A percentile compares a stretch with the other conserved stretches of the same genome.
These are phyloP conservation scores for Colletotrichum destructivum DNA, from an alignment of 2,329 filamentous ascomycete genomes.

Conservation along the genomic window DNA sequence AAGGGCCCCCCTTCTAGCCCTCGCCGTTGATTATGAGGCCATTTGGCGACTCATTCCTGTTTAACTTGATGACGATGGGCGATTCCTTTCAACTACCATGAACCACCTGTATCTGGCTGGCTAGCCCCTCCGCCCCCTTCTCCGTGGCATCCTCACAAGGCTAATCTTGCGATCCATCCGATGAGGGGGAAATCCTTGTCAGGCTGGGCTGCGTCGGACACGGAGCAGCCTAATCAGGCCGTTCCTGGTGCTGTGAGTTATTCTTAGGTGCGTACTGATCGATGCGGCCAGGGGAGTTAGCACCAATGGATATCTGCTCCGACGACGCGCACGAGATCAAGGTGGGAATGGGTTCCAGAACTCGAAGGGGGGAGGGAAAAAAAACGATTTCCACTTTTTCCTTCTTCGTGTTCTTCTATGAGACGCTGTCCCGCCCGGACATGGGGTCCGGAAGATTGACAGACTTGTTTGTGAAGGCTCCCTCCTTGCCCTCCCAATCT, in stretches of 20 bases:
- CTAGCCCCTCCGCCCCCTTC: background rate
- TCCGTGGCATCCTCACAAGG: background rate
- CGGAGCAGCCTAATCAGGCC: background rate
- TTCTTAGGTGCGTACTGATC: background rate
- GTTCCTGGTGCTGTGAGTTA: background rate
- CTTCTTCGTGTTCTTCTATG: background rate
- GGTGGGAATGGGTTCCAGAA: background rate
- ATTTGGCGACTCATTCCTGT: slow-evolving; percentile 15
- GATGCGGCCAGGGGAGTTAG: background rate
- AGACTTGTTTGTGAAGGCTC: too few species aligned
- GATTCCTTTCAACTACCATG: slow-evolving; percentile 11
- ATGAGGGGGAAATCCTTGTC: background rate
- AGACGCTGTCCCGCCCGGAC: background rate
- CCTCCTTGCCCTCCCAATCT: background rate
- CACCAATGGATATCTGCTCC: too few species aligned
- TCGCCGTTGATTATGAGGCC: slow-evolving; percentile 6
- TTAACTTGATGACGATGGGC: slow-evolving; percentile 14
- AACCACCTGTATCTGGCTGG: background rate
- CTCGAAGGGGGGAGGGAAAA: background rate
- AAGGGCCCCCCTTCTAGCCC: background rate
- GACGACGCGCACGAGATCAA: background rate
- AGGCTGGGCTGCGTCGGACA: background rate
- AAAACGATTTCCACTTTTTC: background rate
- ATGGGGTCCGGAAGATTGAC: background rate
- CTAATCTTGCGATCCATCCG: background rate